Evolutionary conservation across 2,329 filamentous ascomycete species (phyloP).

Genomic region (Diplodia seriata): DNA sequence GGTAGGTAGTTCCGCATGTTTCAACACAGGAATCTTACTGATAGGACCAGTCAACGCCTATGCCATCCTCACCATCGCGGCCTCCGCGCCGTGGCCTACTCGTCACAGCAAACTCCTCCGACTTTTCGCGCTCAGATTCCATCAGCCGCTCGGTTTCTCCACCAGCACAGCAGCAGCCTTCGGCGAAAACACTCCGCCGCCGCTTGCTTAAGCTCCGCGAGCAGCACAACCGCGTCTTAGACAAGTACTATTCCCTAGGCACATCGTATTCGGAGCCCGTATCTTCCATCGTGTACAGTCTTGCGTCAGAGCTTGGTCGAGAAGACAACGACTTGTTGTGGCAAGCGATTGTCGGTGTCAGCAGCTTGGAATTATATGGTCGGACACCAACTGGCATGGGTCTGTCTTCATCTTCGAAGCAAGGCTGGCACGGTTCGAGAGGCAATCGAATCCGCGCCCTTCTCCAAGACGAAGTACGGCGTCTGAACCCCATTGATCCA

Average conservation of each 20-base stretch:
- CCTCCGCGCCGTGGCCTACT: slow-evolving; percentile 68
- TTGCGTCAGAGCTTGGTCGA: slow-evolving; percentile 91
- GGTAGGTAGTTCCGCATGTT: slow-evolving; percentile 60
- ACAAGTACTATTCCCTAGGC: slow-evolving; percentile 84
- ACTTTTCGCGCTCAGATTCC: slow-evolving; percentile 51
- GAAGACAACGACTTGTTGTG: slow-evolving; percentile 97
- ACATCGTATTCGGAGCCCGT: slow-evolving; percentile 94
- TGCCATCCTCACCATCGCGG: slow-evolving; percentile 70
- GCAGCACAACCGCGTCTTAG: slow-evolving; percentile 77
- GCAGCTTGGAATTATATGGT: slow-evolving; percentile 91
- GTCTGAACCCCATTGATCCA: slow-evolving; percentile 80
- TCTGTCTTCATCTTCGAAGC: slow-evolving; percentile 60
- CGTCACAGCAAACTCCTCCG: slow-evolving; percentile 44
- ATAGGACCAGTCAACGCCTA: slow-evolving; percentile 65
- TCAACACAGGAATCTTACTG: neutral
- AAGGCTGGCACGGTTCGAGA: slow-evolving; percentile 81
- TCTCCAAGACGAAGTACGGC: slow-evolving; percentile 89
- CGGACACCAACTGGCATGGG: slow-evolving; percentile 82
- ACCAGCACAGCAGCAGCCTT: slow-evolving; percentile 62
- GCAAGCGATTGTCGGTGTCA: slow-evolving; percentile 92
- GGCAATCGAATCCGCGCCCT: slow-evolving; percentile 85
- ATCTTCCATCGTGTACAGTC: slow-evolving; percentile 90
- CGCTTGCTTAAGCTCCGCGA: slow-evolving; percentile 76
- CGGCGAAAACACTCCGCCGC: slow-evolving; percentile 73
- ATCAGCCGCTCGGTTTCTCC: slow-evolving; percentile 46